Evolutionary conservation across 2,329 filamentous ascomycete genomes (phyloP).

Genomic region (Elsinoe arachidis): DNA sequence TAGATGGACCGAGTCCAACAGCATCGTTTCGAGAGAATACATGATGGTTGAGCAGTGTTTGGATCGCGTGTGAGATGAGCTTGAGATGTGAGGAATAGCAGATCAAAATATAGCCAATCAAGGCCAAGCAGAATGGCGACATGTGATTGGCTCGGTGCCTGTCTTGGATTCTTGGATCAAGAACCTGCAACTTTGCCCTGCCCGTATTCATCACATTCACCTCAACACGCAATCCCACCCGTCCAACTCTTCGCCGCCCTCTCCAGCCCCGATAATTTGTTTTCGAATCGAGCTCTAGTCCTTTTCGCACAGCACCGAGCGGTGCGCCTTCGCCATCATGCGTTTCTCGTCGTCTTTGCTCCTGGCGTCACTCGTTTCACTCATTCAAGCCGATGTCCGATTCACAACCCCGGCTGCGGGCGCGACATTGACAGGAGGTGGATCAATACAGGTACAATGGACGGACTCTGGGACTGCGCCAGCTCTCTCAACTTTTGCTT

Average conservation of each 20-base stretch:
- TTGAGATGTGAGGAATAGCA: neutral
- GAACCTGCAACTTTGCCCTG: neutral
- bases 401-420: constrained; percentile 48
- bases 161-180: constrained; percentile 12
- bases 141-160: constrained; percentile 3
- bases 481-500: constrained; percentile 40
- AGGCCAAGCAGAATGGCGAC: neutral
- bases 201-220: neutral
- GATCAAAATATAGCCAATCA: constrained; percentile 7
- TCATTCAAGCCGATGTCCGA: constrained; percentile 43
- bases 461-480: constrained; percentile 46
- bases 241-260: neutral
- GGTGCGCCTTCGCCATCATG: constrained; percentile 17
- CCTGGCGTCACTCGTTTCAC: constrained; percentile 32
- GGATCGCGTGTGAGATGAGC: neutral
- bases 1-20: neutral
- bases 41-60: neutral
- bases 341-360: constrained; percentile 25
- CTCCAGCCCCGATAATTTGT: neutral
- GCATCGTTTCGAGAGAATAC: neutral
- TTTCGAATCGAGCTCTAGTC: neutral
- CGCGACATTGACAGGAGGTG: constrained; percentile 40
- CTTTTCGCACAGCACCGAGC: neutral
- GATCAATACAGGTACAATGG: constrained; percentile 48
- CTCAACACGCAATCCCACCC: neutral